Evolutionary conservation across 108 stramenopile species (phyloP).

Genomic region (Nannochloropsis oceanica): DNA sequence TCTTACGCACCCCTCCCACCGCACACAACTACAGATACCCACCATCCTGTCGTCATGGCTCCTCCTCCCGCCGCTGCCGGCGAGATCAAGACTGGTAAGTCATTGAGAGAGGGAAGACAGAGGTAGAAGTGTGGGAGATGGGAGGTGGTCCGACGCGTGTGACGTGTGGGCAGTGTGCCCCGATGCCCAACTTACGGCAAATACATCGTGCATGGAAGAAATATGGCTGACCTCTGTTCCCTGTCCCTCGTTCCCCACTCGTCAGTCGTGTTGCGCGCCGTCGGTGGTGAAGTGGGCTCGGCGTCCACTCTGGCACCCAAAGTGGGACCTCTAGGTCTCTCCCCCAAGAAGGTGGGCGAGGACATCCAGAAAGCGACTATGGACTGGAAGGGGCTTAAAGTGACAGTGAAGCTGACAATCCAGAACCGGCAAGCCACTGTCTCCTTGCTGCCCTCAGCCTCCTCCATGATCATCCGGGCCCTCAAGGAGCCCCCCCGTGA

Average conservation of each 20-base stretch:
- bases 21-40: neutral
- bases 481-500: constrained; percentile 98
- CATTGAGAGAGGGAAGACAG: too few species aligned
- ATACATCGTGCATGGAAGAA: neutral
- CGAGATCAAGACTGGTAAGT: neutral
- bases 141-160: too few species aligned
- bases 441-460: constrained; percentile 87
- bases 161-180: too few species aligned
- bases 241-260: neutral
- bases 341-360: constrained; percentile 99
- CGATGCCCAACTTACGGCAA: too few species aligned
- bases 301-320: constrained; percentile 98
- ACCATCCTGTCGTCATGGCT: neutral
- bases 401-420: constrained; percentile 98
- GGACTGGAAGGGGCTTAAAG: constrained; percentile 99
- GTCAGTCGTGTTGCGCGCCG: constrained; percentile 93
- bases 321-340: constrained; percentile 98
- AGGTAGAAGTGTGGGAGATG: neutral
- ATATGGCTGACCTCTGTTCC: neutral
- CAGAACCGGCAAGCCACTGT: constrained; percentile 98
- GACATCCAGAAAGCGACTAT: constrained; percentile 99
- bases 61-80: neutral
- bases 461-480: constrained; percentile 98
- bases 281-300: constrained; percentile 94
- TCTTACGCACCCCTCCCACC: too few species aligned